Evolutionary conservation across 2,329 filamentous ascomycete species (phyloP).

Genomic region (Trichophyton verrucosum): DNA sequence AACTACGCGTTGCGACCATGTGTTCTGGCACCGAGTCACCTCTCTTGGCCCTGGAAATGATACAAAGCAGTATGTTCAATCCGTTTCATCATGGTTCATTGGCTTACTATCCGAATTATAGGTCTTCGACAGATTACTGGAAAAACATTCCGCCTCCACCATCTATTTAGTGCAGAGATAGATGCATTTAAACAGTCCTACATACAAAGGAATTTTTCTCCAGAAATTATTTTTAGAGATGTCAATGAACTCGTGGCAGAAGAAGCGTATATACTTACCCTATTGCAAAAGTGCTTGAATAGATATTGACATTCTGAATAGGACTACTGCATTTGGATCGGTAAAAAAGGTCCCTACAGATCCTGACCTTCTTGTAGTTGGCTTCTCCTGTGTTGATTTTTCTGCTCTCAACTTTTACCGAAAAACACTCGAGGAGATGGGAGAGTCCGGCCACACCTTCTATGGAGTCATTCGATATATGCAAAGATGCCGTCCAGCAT

Average conservation of each 20-base stretch:
- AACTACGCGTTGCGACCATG: constrained; percentile 53
- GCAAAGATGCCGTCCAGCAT: constrained; percentile 42
- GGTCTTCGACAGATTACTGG: constrained; percentile 24
- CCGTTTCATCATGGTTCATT: neutral
- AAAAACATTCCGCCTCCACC: constrained; percentile 36
- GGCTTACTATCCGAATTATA: constrained; percentile 11
- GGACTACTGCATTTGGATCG: constrained; percentile 56
- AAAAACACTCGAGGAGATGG: constrained; percentile 42
- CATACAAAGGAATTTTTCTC: constrained; percentile 48
- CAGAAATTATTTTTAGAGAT: constrained; percentile 45
- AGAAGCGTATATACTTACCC: constrained; percentile 33
- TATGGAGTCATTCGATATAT: constrained; percentile 48
- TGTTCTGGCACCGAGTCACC: constrained; percentile 71
- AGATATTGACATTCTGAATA: constrained; percentile 20
- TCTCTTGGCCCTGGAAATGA: constrained; percentile 50
- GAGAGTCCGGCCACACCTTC: constrained; percentile 56
- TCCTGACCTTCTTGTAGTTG: constrained; percentile 56
- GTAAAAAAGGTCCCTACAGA: constrained; percentile 43
- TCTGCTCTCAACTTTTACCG: constrained; percentile 50
- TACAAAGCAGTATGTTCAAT: constrained; percentile 35
- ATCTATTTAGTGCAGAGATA: constrained; percentile 53
- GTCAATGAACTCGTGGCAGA: constrained; percentile 42
- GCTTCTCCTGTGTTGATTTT: constrained; percentile 65
- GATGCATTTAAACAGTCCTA: constrained; percentile 53
- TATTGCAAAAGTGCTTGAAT: neutral